Conservation (phyloP, 2,329 filamentous ascomycete genomes). For the Fonsecaea monophora region DNA sequence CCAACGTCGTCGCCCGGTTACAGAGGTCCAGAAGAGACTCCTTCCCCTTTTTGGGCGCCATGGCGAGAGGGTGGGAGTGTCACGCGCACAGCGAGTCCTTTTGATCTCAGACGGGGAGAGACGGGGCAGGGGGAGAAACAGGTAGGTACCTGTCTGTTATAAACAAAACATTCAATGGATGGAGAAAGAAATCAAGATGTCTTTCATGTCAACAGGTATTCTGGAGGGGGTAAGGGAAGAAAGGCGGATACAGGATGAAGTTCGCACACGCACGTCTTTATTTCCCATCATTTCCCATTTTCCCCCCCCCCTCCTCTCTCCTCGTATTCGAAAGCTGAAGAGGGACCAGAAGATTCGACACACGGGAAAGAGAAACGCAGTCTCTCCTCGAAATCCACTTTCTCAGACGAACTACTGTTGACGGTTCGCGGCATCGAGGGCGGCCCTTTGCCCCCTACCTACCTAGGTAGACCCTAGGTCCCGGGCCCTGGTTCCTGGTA, state of each 20-base stretch:
- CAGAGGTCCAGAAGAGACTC: slow-evolving; percentile 60
- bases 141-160: not conserved
- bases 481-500: not conserved
- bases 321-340: not conserved
- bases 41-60: slow-evolving; percentile 37
- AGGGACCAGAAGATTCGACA: slow-evolving; percentile 1
- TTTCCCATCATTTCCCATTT: not conserved
- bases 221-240: not conserved
- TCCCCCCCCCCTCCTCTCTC: not conserved
- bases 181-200: not conserved
- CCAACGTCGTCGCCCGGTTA: slow-evolving; percentile 64
- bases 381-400: not conserved
- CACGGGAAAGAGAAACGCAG: not conserved
- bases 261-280: not conserved
- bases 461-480: no score
- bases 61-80: slow-evolving; percentile 9
- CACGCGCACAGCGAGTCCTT: not conserved
- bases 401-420: not conserved
- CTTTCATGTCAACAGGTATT: no score
- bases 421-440: not conserved
- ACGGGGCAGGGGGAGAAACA: not conserved
- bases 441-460: not conserved
- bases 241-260: not conserved
- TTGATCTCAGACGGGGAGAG: not conserved
- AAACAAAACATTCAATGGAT: not conserved